These are phyloP conservation scores for Clitoria ternatea DNA, from an alignment of 306 rosid genomes.

Conservation along the genomic window DNA sequence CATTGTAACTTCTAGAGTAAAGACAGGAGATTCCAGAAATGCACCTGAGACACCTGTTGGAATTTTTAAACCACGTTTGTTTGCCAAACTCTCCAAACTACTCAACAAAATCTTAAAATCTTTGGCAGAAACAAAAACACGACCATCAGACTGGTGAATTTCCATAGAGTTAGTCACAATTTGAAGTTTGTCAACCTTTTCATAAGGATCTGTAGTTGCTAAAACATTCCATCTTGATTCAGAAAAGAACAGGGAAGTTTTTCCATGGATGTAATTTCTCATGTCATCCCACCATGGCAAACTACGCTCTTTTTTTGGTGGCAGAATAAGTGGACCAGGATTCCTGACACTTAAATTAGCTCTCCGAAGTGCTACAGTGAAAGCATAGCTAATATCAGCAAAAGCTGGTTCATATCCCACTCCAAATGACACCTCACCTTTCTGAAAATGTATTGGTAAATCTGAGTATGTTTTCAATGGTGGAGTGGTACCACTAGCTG, in stretches of 20 bases:
- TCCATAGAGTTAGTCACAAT: slow-evolving; percentile 63
- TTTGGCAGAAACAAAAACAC: slow-evolving; percentile 62
- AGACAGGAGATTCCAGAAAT: slow-evolving; percentile 73
- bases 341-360: slow-evolving; percentile 78
- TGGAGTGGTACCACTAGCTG: slow-evolving; percentile 97
- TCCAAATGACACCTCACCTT: slow-evolving; percentile 80
- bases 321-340: slow-evolving; percentile 50
- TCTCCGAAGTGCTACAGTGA: slow-evolving; percentile 94
- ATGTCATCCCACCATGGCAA: slow-evolving; percentile 99
- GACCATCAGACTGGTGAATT: slow-evolving; percentile 87
- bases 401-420: slow-evolving; percentile 94
- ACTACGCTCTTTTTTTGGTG: slow-evolving; percentile 85
- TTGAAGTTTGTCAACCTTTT: slow-evolving; percentile 90
- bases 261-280: slow-evolving; percentile 95
- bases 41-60: slow-evolving; percentile 71
- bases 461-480: slow-evolving; percentile 84
- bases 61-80: slow-evolving; percentile 64
- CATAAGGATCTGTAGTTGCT: slow-evolving; percentile 93
- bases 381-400: slow-evolving; percentile 93
- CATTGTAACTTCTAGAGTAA: slow-evolving; percentile 83
- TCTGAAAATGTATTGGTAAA: slow-evolving; percentile 78
- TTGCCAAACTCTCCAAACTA: slow-evolving; percentile 96
- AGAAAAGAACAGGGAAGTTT: slow-evolving; percentile 56
- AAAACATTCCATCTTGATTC: slow-evolving; percentile 77
- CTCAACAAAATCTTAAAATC: slow-evolving; percentile 74